A percentile compares a stretch with the other conserved stretches of the same genome.
These are phyloP conservation scores for Davidsoniella virescens DNA, from an alignment of 2,329 filamentous ascomycete species.

Conservation along the genomic window DNA sequence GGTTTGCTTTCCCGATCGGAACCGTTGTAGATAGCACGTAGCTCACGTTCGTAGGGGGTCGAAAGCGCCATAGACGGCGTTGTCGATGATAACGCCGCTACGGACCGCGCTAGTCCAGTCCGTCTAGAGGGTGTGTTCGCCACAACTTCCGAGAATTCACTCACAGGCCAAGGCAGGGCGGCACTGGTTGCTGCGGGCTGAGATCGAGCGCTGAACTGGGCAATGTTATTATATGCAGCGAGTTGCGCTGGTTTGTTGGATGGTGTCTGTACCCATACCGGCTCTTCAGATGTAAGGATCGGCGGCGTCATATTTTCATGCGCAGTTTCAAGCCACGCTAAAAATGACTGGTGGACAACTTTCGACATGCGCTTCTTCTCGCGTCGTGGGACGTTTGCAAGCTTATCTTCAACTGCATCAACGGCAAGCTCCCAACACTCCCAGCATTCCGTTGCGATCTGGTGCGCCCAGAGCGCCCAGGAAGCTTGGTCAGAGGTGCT, in stretches of 20 bases:
- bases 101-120: constrained; percentile 26
- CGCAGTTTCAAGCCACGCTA: constrained; percentile 8
- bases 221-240: constrained; percentile 5
- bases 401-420: constrained; percentile 12
- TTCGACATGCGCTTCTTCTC: constrained; percentile 10
- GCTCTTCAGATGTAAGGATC: background rate
- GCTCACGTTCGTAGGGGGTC: constrained; percentile 25
- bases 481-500: background rate
- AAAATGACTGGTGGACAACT: constrained; percentile 6
- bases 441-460: constrained; percentile 12
- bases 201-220: constrained; percentile 8
- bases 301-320: background rate
- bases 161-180: background rate
- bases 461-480: constrained; percentile 8
- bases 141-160: constrained; percentile 13
- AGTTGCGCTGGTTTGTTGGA: background rate
- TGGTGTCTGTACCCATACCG: constrained; percentile 7
- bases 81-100: constrained; percentile 25
- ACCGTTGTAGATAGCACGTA: constrained; percentile 15
- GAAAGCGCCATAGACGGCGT: constrained; percentile 28
- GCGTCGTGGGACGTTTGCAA: constrained; percentile 13
- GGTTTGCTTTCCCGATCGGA: constrained; percentile 11
- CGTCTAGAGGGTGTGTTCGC: constrained; percentile 30
- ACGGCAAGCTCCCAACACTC: constrained; percentile 13
- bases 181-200: constrained; percentile 1